These are phyloP conservation scores for Capsella rubella DNA, from an alignment of 441 rosid genomes.

Conservation along the genomic window DNA sequence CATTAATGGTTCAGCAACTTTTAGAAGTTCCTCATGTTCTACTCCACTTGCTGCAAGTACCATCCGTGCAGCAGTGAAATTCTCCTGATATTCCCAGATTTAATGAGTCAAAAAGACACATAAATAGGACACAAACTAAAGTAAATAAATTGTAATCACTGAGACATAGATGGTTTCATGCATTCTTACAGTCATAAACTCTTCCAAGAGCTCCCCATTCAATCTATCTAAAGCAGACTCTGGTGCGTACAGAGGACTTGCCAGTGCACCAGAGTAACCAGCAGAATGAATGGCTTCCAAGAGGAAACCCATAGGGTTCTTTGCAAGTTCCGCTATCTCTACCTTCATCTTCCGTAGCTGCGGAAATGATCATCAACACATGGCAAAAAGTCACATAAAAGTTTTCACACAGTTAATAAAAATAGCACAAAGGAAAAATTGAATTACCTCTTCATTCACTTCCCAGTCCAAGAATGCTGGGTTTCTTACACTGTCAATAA, in stretches of 20 bases:
- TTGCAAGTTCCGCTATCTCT: constrained; percentile 66
- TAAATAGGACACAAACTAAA: constrained; percentile 18
- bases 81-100: constrained; percentile 61
- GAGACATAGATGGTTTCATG: constrained; percentile 14
- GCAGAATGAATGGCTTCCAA: constrained; percentile 90
- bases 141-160: background rate
- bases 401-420: constrained; percentile 3
- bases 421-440: background rate
- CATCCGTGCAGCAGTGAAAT: constrained; percentile 82
- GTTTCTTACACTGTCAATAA: constrained; percentile 83
- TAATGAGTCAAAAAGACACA: background rate
- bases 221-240: constrained; percentile 66
- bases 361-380: background rate
- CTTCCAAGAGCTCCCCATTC: constrained; percentile 66
- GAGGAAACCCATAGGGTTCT: constrained; percentile 81
- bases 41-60: constrained; percentile 90
- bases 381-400: background rate
- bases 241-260: constrained; percentile 82
- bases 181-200: constrained; percentile 73
- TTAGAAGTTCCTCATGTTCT: constrained; percentile 73
- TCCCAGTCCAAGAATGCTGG: constrained; percentile 96
- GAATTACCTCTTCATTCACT: constrained; percentile 81
- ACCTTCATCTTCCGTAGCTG: constrained; percentile 76
- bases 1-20: constrained; percentile 81
- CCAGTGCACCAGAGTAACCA: constrained; percentile 79